Evolutionary conservation across 495 filamentous ascomycete species (phyloP), one percentile per base, ranked within the genome.

Genomic region (Penicillium tannophilum): DNA sequence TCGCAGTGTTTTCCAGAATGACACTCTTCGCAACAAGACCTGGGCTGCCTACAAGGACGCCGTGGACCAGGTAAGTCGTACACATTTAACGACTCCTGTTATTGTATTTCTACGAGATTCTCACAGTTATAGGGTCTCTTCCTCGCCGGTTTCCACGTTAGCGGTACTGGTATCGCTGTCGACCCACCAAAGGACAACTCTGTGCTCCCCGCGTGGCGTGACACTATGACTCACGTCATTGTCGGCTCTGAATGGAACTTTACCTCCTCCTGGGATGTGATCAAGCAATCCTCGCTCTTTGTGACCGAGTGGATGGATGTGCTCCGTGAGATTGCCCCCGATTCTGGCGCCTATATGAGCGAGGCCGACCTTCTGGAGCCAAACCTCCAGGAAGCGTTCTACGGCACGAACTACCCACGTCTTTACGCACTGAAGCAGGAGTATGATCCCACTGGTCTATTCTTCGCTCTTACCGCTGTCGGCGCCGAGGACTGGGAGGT

Each of bases 351-450:
- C 0, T 83, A 84, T 59, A 35, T 75, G 58, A 84, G 82, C 39
- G 81, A 84, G 63, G 79, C 73, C 0, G 74, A 82, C 61, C 56
- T 71, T 2, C 72, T 78, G 55, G 79, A 81, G 54, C 56, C 66
- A 33, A 67, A 67, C 10, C 80, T 79, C 61, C 79, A 79, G 56
- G 31, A 68, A 17, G 75, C 76, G 3, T 83, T 81, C 63, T 83
- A 76, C 72, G 82, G 81, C 4, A 59, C 63, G 3, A 82, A 84
- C 53, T 82, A 84, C 58, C 65, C 54, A 14, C 65, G 57, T 11
- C 58, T 85, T 31, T 73, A 76, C 14, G 23, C 42, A 6, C 54
- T 82, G 3, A 84, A 84, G 70, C 66, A 72, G 56, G 59, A 63
- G 28, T 69, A 61, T 60, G 67, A 73, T 56, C 69, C 69, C 1